Evolutionary conservation across 2,329 filamentous ascomycete genomes (phyloP).

Genomic region (Fusarium keratoplasticum): DNA sequence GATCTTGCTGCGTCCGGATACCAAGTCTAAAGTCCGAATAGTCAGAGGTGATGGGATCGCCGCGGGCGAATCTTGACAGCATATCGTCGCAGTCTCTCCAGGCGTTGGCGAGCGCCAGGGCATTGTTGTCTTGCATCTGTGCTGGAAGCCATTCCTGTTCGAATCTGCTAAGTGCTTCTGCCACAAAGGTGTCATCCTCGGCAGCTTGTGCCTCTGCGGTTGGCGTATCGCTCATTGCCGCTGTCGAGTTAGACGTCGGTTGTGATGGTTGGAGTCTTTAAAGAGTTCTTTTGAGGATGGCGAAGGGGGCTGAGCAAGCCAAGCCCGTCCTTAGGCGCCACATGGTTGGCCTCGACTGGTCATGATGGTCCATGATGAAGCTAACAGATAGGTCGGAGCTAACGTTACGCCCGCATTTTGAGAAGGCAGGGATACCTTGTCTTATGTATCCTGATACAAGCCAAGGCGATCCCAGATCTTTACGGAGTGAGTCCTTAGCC

Average conservation of each 20-base stretch:
- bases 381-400: background rate
- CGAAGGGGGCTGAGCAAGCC: background rate
- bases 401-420: background rate
- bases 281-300: background rate
- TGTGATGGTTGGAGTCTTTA: background rate
- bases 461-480: background rate
- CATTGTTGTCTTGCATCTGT: background rate
- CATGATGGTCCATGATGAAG: background rate
- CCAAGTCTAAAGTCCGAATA: background rate
- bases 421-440: background rate
- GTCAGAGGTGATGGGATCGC: background rate
- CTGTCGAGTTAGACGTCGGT: background rate
- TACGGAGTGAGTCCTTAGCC: background rate
- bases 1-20: background rate
- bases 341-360: background rate
- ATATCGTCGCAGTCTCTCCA: background rate
- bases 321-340: background rate
- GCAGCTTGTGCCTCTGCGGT: background rate
- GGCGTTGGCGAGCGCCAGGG: background rate
- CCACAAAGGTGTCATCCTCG: background rate
- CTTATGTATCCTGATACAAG: background rate
- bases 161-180: background rate
- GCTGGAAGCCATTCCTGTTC: background rate
- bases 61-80: background rate
- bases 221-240: background rate